phyloP scores from a whole-genome alignment of 805 yeast species.

The Spathaspora gorwiae region DNA sequence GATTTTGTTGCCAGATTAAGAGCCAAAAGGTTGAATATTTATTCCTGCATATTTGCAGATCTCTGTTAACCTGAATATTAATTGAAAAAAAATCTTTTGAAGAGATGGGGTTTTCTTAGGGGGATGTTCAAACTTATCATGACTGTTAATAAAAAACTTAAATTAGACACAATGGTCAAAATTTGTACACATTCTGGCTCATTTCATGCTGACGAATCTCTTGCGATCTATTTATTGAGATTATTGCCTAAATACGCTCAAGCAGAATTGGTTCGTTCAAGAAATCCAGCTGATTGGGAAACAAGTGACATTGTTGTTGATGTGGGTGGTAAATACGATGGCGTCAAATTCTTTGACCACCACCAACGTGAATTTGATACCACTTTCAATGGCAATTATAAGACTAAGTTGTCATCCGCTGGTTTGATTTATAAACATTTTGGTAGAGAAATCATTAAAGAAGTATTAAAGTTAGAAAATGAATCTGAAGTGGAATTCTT shows the following conservation, averaged over 20 bases:
- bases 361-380: conserved; percentile 90
- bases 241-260: conserved; percentile 63
- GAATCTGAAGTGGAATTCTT: conserved; percentile 53
- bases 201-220: conserved; percentile 95
- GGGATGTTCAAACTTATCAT: background rate
- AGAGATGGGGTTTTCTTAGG: no score
- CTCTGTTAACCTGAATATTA: no score
- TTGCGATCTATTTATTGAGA: conserved; percentile 84
- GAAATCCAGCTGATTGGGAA: conserved; percentile 81
- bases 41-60: no score
- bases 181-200: conserved; percentile 92
- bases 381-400: conserved; percentile 57
- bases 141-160: conserved; percentile 9
- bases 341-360: conserved; percentile 83
- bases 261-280: conserved; percentile 73
- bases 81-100: no score
- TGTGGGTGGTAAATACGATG: conserved; percentile 89
- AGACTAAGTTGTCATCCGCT: conserved; percentile 87
- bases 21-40: no score
- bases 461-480: conserved; percentile 34
- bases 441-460: conserved; percentile 64
- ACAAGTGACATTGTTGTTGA: conserved; percentile 89
- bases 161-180: conserved; percentile 34
- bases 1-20: no score
- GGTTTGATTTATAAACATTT: conserved; percentile 88